These are phyloP conservation scores for Myxozyma melibiosi DNA, from an alignment of 805 yeast genomes.

Conservation along the genomic window DNA sequence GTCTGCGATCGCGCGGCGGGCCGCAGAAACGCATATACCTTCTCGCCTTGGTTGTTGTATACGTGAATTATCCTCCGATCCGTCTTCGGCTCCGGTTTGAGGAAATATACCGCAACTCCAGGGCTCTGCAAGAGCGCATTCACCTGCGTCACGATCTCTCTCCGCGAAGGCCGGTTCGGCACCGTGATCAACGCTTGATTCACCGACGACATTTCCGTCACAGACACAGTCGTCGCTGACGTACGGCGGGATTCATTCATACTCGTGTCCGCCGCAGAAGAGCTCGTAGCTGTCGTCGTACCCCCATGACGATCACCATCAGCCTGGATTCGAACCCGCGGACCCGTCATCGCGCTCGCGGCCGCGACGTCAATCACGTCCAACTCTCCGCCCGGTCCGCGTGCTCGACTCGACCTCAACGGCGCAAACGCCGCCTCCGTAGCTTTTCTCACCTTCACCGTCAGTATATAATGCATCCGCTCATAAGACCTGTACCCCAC, in stretches of 20 bases:
- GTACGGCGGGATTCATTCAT: too few relatives aligned
- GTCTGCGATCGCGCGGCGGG: slow-evolving; percentile 26
- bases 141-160: neutral
- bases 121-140: slow-evolving; percentile 8
- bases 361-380: too few relatives aligned
- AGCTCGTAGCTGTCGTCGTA: too few relatives aligned
- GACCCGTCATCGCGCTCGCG: too few relatives aligned
- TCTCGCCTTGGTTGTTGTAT: slow-evolving; percentile 29
- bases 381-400: too few relatives aligned
- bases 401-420: neutral
- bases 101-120: slow-evolving; percentile 18
- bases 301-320: too few relatives aligned
- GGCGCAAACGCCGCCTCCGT: neutral
- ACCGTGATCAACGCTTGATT: too few relatives aligned
- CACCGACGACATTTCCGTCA: too few relatives aligned
- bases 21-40: slow-evolving; percentile 27
- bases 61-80: slow-evolving; percentile 24
- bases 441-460: neutral
- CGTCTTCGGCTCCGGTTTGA: slow-evolving; percentile 27
- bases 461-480: slow-evolving; percentile 19
- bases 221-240: too few relatives aligned
- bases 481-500: slow-evolving; percentile 30
- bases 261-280: too few relatives aligned
- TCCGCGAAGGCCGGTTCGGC: neutral
- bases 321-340: too few relatives aligned